phyloP scores from a whole-genome alignment of 2,329 filamentous ascomycete genomes.

The Paracoccidioides brasiliensis region DNA sequence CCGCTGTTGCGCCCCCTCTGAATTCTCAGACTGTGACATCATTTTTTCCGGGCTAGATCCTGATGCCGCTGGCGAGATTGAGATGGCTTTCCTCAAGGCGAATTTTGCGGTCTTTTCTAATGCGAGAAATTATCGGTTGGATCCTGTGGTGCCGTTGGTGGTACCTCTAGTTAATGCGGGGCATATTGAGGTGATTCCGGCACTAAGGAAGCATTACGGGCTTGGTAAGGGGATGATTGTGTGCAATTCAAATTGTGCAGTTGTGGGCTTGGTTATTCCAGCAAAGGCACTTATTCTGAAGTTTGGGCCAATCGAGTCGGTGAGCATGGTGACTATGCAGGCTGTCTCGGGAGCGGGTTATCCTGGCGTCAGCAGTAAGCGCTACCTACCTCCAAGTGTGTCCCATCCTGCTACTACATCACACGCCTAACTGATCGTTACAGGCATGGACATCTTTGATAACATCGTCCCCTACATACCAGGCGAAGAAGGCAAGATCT shows the following conservation, averaged over 20 bases:
- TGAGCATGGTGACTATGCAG: constrained; percentile 89
- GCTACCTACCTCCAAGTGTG: not conserved
- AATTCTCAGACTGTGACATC: constrained; percentile 82
- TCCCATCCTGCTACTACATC: constrained; percentile 21
- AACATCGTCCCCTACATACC: constrained; percentile 90
- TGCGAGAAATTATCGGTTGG: constrained; percentile 89
- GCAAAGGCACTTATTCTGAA: constrained; percentile 77
- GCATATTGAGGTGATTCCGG: constrained; percentile 78
- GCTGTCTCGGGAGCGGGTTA: constrained; percentile 79
- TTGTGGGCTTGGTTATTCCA: constrained; percentile 90
- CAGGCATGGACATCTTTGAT: constrained; percentile 90
- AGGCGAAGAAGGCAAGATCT: constrained; percentile 92
- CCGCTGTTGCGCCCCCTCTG: constrained; percentile 65
- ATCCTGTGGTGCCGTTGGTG: constrained; percentile 81
- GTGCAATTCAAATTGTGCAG: constrained; percentile 96
- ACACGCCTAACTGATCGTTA: constrained; percentile 36
- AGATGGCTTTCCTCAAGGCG: constrained; percentile 80
- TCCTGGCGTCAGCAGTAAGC: constrained; percentile 37
- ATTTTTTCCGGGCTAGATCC: constrained; percentile 88
- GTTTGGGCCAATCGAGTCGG: constrained; percentile 64
- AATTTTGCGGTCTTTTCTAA: constrained; percentile 93
- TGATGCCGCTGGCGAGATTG: constrained; percentile 87
- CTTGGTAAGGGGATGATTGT: constrained; percentile 82
- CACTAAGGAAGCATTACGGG: constrained; percentile 61
- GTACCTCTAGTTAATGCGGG: constrained; percentile 88